Evolutionary conservation across 164 flowering plant genomes (phyloP), one percentile per base, ranked within the genome.

Genomic region (Chloranthus sessilifolius): DNA sequence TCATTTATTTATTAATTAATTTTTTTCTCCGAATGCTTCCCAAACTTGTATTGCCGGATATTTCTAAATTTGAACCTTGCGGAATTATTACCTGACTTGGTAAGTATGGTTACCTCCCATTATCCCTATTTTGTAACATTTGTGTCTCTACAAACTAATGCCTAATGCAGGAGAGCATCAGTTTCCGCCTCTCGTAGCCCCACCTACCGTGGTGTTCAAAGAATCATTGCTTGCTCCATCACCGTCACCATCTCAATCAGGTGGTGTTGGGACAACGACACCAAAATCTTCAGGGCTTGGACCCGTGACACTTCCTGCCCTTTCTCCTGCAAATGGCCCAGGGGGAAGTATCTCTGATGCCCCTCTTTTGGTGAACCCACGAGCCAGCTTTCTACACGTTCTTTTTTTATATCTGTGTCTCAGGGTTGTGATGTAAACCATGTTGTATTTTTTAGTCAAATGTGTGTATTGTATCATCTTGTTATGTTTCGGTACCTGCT

Each of bases 161-260:
- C 8, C 14, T 33, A 38, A 25, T 79, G 67, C 85, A 91, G 98
- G 81, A 26, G 39, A 58, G 3, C 95, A 78, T 61, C 80, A 67
- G 58, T 78, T 87, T 66, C 92, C 96, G 21, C 67, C 82, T 7
- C 81, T 87, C 12, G 36, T 78, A 50, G 81, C 79, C 3, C 96
- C 96, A 33, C 90, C 95, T 37, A 49, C 83, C 5, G 15, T 67
- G 5, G 65, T 74, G 10, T 44, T 19, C 29, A 61, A 58, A 17
- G 80, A 64, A 30, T 41, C 78, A 11, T 9, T 48, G 9, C 68
- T 62, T 73, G 70, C 89, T 31, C 95, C 96, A 11, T 55, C 95
- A 17, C 95, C 98, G 26, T 58, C 95, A 30, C 95, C 98, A 45
- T 63, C 72, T 20, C 58, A 57, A 24, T 11, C 63, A 9, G 69